Percentiles rank a stretch among this genome's conserved stretches.
Conservation (phyloP, 148 eudicot genomes). For the Silene latifolia region DNA sequence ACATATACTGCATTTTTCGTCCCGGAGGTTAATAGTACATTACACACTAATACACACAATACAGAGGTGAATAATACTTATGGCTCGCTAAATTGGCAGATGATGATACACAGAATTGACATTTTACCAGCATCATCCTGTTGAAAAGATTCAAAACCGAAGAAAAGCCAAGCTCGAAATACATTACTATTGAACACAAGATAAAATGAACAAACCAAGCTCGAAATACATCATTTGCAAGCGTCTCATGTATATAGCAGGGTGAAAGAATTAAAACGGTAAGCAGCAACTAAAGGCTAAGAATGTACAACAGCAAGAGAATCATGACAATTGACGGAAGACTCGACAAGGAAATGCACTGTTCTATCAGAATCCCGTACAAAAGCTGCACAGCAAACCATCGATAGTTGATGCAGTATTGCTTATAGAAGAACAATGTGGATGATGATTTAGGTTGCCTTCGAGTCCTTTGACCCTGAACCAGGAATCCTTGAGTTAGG, state of each 20-base stretch:
- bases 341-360: not conserved
- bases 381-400: not conserved
- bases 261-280: not conserved
- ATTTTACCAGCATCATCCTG: too few species aligned
- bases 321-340: not conserved
- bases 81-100: too few species aligned
- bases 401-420: not conserved
- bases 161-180: not conserved
- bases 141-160: too few species aligned
- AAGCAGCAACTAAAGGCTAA: not conserved
- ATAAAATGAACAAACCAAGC: conserved; percentile 5
- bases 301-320: conserved; percentile 22
- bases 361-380: not conserved
- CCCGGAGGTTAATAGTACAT: too few species aligned
- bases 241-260: not conserved
- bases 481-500: conserved; percentile 21
- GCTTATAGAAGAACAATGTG: not conserved
- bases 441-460: not conserved
- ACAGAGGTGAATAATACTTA: too few species aligned
- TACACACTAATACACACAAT: too few species aligned
- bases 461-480: conserved; percentile 30
- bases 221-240: not conserved
- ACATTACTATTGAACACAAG: not conserved
- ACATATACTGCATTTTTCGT: too few species aligned
- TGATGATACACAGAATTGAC: too few species aligned